Base-by-base conservation (phyloP, 805 yeast genomes). In the Zygosaccharomyces pseudorouxii region DNA sequence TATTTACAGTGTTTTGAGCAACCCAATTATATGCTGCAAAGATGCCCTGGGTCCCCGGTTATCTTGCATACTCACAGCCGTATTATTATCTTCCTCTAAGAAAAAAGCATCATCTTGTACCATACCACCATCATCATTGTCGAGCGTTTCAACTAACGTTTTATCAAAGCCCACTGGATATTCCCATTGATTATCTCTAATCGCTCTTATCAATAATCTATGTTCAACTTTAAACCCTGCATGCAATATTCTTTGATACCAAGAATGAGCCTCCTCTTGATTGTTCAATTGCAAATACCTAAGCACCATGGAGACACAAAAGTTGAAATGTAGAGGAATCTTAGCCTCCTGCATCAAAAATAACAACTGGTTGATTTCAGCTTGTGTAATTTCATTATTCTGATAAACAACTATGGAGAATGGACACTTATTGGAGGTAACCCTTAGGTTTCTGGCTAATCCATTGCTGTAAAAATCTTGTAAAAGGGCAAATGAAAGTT, bases 231-330 rank as follows among this genome's bases (percentile, higher is more conserved):
- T 48, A 27, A 59, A 64, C 3, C 58, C 56, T 9, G 57, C 59
- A n/a, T 46, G 28, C 5, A 55, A 23, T 10, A 64, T 56, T 42
- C 54, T 63, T 25, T 53, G 22, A 38, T 63, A 65, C 69, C 69
- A 65, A 5, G 48, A 12, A 12, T 57, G 45, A 3, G 70, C 68
- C 12, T 54, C 58, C 2, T 52, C 52, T 10, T 42, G 40, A 19
- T 59, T 54, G 9, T 50, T 46, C 38, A 53, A 44, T 27, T 51
- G 40, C 5, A 56, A 18, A 38, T 56, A 48, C 28, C 59, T 51
- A 4, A 57, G 43, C 1, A 64, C 54, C 64, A 65, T 59, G 3
- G 59, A 50, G 2, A 54, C 44, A 37, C 66, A 63, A 14, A 59
- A 48, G 14, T 59, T 59, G 31, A 64, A 62, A 19, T 60, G 56